Base-by-base conservation (phyloP, 176 grass and related monocot genomes). In the Avena atlantica region DNA sequence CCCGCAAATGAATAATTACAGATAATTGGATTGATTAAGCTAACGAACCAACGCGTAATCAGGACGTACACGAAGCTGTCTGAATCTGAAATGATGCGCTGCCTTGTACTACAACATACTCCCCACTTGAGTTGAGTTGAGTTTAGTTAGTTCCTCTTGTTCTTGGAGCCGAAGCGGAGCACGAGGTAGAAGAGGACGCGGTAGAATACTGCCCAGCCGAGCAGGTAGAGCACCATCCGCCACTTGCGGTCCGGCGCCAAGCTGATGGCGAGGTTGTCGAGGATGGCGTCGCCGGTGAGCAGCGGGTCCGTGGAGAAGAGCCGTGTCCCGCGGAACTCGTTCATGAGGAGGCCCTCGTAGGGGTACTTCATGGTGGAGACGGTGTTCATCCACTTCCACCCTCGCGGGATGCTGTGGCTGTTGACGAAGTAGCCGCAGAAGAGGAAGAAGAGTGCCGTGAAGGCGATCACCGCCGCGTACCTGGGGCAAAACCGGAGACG, bases 391-490 rank as follows among this genome's bases (percentile, higher is more conserved):
- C 88, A 93, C 72, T 88, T 90, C 91, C 91, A 93, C 19, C 82
- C 91, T 12, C 7, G 1, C 1, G 85, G 91, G 48, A 88, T 93
- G 91, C 78, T 85, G 37, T 88, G 17, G 88, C 88, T 93, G 91
- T 73, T 40, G 12, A 93, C 24, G 88, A 90, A 93, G 82, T 93
- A 93, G 62, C 85, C 88, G 82, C 88, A 90, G 82, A 90, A 90
- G 66, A 93, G 87, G 81, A 92, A 95, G 93, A 92, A 95, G 75
- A 95, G 88, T 69, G 93, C 90, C 62, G 91, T 93, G 91, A 93
- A 88, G 7, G 91, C 91, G 86, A 93, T 93, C 63, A 93, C 91
- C 64, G 91, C 85, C 3, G 91, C 91, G 40, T 93, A 90, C 77
- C 89, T 91, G 84, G 11, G 6, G 12, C 12, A 4, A 34, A 9